Conservation (phyloP, 192 early-diverging fungal genomes). For the Coemansia sp. region DNA sequence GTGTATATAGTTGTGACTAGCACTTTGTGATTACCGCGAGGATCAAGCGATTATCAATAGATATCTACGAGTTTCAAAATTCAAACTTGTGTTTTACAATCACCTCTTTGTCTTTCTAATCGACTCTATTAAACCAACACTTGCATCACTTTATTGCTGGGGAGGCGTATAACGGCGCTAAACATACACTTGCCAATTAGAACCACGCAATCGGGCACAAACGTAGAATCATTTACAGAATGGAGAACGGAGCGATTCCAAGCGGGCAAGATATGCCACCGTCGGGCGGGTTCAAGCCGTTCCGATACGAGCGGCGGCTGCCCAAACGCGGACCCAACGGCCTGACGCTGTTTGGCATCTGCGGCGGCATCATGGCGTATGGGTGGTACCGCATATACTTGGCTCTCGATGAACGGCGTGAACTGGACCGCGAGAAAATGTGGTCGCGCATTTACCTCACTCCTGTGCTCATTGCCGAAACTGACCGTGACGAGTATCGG, state of each 20-base stretch:
- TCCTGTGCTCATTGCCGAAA: constrained; percentile 90
- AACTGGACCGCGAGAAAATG: constrained; percentile 86
- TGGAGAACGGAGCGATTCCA: constrained; percentile 21
- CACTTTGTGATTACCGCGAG: neutral
- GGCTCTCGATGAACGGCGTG: constrained; percentile 58
- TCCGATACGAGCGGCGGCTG: constrained; percentile 85
- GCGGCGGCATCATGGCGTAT: constrained; percentile 74
- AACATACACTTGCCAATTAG: too few species aligned
- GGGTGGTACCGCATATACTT: constrained; percentile 71
- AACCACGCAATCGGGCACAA: neutral
- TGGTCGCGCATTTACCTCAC: constrained; percentile 92
- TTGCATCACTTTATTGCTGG: too few species aligned
- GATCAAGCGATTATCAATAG: constrained; percentile 1
- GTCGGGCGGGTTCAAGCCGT: constrained; percentile 67
- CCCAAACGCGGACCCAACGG: constrained; percentile 92
- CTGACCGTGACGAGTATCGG: constrained; percentile 86
- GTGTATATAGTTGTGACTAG: too few species aligned
- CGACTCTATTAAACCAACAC: neutral
- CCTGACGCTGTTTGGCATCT: constrained; percentile 70
- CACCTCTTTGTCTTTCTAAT: neutral
- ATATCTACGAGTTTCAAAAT: neutral
- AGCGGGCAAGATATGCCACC: constrained; percentile 51
- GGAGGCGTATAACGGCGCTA: too few species aligned
- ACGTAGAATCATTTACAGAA: neutral
- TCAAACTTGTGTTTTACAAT: neutral